These are phyloP conservation scores for Aquanectria penicillioides DNA, from an alignment of 2,329 filamentous ascomycete species.

Conservation along the genomic window DNA sequence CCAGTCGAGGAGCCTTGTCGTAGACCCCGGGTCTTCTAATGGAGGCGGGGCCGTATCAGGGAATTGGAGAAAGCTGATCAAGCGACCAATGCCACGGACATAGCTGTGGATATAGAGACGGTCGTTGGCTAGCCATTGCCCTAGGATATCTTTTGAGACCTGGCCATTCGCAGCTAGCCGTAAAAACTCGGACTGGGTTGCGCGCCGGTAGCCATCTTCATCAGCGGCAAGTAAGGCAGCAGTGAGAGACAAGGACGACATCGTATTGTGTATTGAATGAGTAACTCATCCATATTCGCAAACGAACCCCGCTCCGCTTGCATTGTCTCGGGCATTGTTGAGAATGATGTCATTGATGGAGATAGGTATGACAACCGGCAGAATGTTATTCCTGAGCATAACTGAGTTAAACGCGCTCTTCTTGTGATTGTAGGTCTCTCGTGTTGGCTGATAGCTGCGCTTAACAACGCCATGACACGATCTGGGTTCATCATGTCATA, in stretches of 20 bases:
- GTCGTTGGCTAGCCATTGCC: slow-evolving; percentile 77
- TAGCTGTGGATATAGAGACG: slow-evolving; percentile 77
- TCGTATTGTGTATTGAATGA: neutral
- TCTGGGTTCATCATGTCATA: too few relatives aligned
- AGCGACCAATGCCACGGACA: slow-evolving; percentile 71
- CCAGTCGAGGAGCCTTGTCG: slow-evolving; percentile 69
- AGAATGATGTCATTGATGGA: too few relatives aligned
- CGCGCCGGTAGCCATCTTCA: slow-evolving; percentile 57
- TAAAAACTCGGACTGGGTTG: slow-evolving; percentile 75
- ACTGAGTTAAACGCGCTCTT: too few relatives aligned
- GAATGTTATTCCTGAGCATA: too few relatives aligned
- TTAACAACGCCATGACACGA: too few relatives aligned
- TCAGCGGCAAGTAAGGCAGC: slow-evolving; percentile 63
- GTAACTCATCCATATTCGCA: neutral
- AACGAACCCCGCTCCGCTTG: neutral
- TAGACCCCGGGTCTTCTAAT: slow-evolving; percentile 43
- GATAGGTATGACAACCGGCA: too few relatives aligned
- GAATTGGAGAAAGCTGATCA: slow-evolving; percentile 70
- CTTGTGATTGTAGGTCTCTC: too few relatives aligned
- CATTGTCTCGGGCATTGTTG: too few relatives aligned
- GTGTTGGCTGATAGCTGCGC: too few relatives aligned
- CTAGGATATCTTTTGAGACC: slow-evolving; percentile 64
- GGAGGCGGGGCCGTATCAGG: slow-evolving; percentile 46
- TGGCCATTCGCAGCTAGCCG: slow-evolving; percentile 70
- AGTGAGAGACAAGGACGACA: slow-evolving; percentile 58